Percentiles rank a stretch among this genome's conserved stretches.
Evolutionary conservation across 345 rosid species (phyloP).

Genomic region (Pseudoturritis turrita): DNA sequence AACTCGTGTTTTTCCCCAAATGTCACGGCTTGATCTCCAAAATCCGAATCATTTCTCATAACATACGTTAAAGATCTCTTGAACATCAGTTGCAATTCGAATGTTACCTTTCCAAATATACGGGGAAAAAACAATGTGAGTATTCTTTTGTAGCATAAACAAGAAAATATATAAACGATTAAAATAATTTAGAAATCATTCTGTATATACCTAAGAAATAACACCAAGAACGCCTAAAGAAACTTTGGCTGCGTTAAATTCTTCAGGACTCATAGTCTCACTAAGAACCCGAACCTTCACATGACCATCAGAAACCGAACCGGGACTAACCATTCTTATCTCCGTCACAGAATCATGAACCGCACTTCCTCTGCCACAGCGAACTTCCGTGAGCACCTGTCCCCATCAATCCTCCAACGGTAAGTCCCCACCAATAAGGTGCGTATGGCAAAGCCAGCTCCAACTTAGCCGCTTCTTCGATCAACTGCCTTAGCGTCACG

Average conservation of each 20-base stretch:
- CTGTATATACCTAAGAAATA: constrained; percentile 49
- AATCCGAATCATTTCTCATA: constrained; percentile 36
- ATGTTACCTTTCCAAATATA: constrained; percentile 41
- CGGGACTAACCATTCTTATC: constrained; percentile 55
- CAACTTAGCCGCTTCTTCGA: constrained; percentile 53
- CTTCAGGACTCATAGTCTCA: constrained; percentile 12
- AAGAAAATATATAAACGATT: background rate
- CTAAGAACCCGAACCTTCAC: constrained; percentile 41
- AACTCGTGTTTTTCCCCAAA: constrained; percentile 68
- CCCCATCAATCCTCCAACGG: constrained; percentile 66
- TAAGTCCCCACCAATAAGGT: constrained; percentile 93
- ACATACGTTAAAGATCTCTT: constrained; percentile 51
- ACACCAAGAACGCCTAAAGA: constrained; percentile 84
- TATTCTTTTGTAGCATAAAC: background rate
- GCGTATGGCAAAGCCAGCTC: constrained; percentile 64
- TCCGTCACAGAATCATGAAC: constrained; percentile 59
- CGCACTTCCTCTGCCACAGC: constrained; percentile 65
- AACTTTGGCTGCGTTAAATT: constrained; percentile 57
- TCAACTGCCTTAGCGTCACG: constrained; percentile 56
- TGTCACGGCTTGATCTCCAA: constrained; percentile 41
- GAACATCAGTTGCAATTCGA: constrained; percentile 57
- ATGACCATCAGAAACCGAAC: constrained; percentile 37
- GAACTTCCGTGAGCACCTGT: constrained; percentile 96
- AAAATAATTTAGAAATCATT: background rate
- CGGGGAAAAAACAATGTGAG: background rate